These are phyloP conservation scores for Cyclotella cryptica DNA, from an alignment of 108 stramenopile genomes.

Conservation along the genomic window DNA sequence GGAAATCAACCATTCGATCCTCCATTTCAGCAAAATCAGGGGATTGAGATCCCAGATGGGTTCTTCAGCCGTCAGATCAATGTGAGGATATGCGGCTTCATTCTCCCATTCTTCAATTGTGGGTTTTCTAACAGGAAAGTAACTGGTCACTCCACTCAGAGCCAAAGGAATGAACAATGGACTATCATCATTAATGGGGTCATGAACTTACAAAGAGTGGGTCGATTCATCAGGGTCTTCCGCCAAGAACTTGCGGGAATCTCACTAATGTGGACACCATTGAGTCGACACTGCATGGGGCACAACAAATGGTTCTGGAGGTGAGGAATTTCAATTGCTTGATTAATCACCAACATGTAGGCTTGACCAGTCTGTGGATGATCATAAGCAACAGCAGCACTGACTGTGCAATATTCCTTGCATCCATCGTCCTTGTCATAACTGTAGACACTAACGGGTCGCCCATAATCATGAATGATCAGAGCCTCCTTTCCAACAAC, in stretches of 20 bases:
- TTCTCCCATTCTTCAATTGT: slow-evolving; percentile 18
- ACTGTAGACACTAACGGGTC: neutral
- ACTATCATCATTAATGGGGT: neutral
- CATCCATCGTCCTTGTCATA: neutral
- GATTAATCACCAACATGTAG: slow-evolving; percentile 25
- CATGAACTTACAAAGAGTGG: slow-evolving; percentile 4
- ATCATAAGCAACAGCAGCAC: slow-evolving; percentile 29
- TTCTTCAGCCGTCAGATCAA: slow-evolving; percentile 21
- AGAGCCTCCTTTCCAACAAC: neutral
- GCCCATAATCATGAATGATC: neutral
- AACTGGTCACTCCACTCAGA: slow-evolving; percentile 9
- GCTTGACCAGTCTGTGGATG: slow-evolving; percentile 23
- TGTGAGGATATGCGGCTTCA: neutral
- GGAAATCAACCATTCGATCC: slow-evolving; percentile 4
- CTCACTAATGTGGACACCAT: slow-evolving; percentile 12
- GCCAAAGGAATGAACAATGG: slow-evolving; percentile 14
- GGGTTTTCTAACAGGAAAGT: slow-evolving; percentile 15
- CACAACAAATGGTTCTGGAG: slow-evolving; percentile 26
- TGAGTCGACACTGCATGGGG: slow-evolving; percentile 36
- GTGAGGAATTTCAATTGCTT: slow-evolving; percentile 17
- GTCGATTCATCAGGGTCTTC: neutral
- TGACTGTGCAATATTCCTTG: neutral
- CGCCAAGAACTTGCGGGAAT: slow-evolving; percentile 6
- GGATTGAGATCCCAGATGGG: slow-evolving; percentile 17
- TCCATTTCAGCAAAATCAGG: slow-evolving; percentile 15